Evolutionary conservation across 2,329 filamentous ascomycete genomes (phyloP).

Genomic region (Trichothecium sympodiale): DNA sequence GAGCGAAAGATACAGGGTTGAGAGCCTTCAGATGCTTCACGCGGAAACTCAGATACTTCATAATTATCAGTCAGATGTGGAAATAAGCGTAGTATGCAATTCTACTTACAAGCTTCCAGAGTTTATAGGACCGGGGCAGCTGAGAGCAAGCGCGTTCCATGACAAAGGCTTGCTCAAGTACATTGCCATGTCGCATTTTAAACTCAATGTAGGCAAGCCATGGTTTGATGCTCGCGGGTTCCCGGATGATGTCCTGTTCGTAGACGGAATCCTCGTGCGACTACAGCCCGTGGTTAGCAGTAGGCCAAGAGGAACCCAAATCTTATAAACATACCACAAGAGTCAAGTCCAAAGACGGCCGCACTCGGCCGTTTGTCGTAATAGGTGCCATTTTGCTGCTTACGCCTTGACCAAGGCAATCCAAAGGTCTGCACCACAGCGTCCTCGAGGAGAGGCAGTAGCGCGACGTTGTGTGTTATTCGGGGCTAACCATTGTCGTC

Average conservation of each 20-base stretch:
- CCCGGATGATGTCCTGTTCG: slow-evolving; percentile 88
- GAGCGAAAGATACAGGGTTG: slow-evolving; percentile 68
- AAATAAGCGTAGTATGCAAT: no score
- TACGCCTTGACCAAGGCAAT: no score
- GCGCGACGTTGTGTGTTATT: no score
- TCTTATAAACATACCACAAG: slow-evolving; percentile 4
- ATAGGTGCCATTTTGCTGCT: no score
- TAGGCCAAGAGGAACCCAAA: neutral
- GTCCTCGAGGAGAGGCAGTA: no score
- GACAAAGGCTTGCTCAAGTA: slow-evolving; percentile 74
- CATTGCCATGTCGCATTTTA: slow-evolving; percentile 76
- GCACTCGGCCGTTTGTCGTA: no score
- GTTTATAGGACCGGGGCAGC: slow-evolving; percentile 89
- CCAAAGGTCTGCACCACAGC: no score
- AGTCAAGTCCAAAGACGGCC: neutral
- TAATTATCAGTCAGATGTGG: slow-evolving; percentile 1
- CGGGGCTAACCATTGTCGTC: no score
- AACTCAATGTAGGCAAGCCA: slow-evolving; percentile 92
- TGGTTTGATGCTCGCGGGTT: slow-evolving; percentile 76
- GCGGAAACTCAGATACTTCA: slow-evolving; percentile 76
- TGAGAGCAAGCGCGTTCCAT: slow-evolving; percentile 87
- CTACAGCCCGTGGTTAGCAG: slow-evolving; percentile 24
- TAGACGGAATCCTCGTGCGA: slow-evolving; percentile 86
- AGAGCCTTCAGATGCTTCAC: slow-evolving; percentile 70
- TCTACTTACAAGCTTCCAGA: slow-evolving; percentile 77